phyloP scores from a whole-genome alignment of 1,139 yeast species.

The Taphrina wiesneri region DNA sequence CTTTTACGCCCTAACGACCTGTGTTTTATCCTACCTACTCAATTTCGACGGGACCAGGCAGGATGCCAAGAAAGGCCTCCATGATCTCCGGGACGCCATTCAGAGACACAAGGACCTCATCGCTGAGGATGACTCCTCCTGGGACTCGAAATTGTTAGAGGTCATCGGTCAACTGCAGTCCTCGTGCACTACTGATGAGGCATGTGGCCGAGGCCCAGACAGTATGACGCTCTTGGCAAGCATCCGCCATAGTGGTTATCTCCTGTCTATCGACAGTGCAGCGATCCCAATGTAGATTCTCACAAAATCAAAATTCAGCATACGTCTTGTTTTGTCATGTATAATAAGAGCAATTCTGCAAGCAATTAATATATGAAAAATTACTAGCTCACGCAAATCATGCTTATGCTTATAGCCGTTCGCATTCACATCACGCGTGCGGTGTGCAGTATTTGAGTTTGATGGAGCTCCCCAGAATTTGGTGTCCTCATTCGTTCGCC shows the following conservation, averaged over 20 bases:
- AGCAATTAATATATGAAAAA: too few species aligned
- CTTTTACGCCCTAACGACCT: slow-evolving; percentile 39
- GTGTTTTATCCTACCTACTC: slow-evolving; percentile 38
- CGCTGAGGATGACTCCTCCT: slow-evolving; percentile 31
- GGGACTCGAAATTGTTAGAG: slow-evolving; percentile 32
- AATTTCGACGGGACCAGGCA: slow-evolving; percentile 38
- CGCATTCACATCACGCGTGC: too few species aligned
- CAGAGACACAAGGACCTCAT: slow-evolving; percentile 31
- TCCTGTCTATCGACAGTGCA: slow-evolving; percentile 4
- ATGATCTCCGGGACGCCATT: slow-evolving; percentile 29
- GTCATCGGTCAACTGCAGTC: slow-evolving; percentile 6
- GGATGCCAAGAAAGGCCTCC: slow-evolving; percentile 38
- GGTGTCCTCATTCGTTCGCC: too few species aligned
- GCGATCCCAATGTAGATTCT: background rate
- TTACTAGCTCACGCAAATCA: too few species aligned
- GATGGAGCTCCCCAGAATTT: too few species aligned
- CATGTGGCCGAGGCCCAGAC: background rate
- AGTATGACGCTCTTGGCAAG: background rate
- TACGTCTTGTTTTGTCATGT: too few species aligned
- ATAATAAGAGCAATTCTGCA: too few species aligned
- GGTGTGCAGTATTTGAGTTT: too few species aligned
- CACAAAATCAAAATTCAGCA: too few species aligned
- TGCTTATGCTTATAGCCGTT: too few species aligned
- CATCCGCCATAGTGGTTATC: slow-evolving; percentile 13
- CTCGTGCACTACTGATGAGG: background rate